Evolutionary conservation across 352 stramenopile species (phyloP).

Genomic region (Globisporangium nunn): DNA sequence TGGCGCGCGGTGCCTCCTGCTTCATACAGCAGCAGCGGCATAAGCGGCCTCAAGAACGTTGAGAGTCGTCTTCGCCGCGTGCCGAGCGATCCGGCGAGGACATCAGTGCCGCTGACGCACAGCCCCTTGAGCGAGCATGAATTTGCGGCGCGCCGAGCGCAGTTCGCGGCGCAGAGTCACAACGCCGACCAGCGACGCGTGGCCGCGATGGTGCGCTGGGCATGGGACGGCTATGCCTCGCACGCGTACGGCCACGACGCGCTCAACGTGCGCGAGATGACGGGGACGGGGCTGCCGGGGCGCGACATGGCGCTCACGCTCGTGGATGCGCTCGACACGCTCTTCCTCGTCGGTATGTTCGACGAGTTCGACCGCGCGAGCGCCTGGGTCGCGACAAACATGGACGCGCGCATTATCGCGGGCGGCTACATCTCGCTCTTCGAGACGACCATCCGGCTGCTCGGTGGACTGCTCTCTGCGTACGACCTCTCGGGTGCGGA

Average conservation of each 20-base stretch:
- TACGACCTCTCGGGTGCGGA: constrained; percentile 50
- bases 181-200: constrained; percentile 54
- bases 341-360: constrained; percentile 72
- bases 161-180: constrained; percentile 41
- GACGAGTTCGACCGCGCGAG: constrained; percentile 68
- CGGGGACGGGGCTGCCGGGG: constrained; percentile 36
- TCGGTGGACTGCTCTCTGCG: constrained; percentile 64
- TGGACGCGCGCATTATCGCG: constrained; percentile 63
- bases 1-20: constrained; percentile 19
- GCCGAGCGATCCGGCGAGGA: neutral
- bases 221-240: constrained; percentile 71
- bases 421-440: constrained; percentile 65
- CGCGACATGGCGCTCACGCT: constrained; percentile 79
- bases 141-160: constrained; percentile 25
- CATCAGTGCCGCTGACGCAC: constrained; percentile 19
- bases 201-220: constrained; percentile 60
- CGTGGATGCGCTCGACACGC: constrained; percentile 71
- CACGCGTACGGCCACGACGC: constrained; percentile 70
- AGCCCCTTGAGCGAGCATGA: constrained; percentile 22
- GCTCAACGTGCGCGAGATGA: constrained; percentile 57
- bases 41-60: too few relatives aligned
- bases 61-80: too few relatives aligned
- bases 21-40: neutral
- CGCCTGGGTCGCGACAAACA: constrained; percentile 54
- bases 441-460: constrained; percentile 72